Percentiles rank a stretch among this genome's conserved stretches.
Conservation (phyloP, 2,329 filamentous ascomycete genomes). For the Didymella exigua region DNA sequence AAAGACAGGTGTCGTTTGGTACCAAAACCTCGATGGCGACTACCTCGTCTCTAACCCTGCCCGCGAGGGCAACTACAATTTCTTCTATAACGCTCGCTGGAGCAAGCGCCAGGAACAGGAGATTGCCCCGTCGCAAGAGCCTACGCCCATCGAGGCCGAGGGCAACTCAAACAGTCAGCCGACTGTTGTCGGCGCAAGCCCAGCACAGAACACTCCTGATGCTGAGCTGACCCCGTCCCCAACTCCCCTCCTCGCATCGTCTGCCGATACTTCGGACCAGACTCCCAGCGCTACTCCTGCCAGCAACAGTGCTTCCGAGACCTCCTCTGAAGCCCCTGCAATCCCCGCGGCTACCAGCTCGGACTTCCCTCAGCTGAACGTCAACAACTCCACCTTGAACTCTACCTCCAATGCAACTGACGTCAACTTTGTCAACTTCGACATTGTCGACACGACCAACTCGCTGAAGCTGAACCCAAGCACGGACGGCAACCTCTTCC, state of each 20-base stretch:
- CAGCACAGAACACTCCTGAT: constrained; percentile 9
- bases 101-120: constrained; percentile 6
- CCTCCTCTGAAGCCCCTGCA: not conserved
- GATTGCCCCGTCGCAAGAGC: not conserved
- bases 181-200: not conserved
- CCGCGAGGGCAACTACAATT: constrained; percentile 12
- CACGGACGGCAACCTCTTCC: constrained; percentile 11
- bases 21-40: constrained; percentile 3
- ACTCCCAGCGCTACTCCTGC: not conserved
- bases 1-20: constrained; percentile 7
- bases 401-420: constrained; percentile 8
- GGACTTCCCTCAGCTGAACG: not conserved
- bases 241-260: not conserved
- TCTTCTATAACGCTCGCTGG: constrained; percentile 6
- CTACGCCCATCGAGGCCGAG: not conserved
- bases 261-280: not conserved
- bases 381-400: constrained; percentile 4
- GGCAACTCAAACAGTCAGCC: not conserved
- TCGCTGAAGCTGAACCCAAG: constrained; percentile 11
- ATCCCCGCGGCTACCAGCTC: constrained; percentile 1
- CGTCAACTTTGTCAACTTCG: constrained; percentile 7
- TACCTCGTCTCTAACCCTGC: constrained; percentile 9
- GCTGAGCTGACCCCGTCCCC: not conserved
- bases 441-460: constrained; percentile 12
- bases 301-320: not conserved